Percentiles rank a stretch among this genome's conserved stretches.
phyloP scores from a whole-genome alignment of 441 rosid genomes.

The Adansonia gregorii region DNA sequence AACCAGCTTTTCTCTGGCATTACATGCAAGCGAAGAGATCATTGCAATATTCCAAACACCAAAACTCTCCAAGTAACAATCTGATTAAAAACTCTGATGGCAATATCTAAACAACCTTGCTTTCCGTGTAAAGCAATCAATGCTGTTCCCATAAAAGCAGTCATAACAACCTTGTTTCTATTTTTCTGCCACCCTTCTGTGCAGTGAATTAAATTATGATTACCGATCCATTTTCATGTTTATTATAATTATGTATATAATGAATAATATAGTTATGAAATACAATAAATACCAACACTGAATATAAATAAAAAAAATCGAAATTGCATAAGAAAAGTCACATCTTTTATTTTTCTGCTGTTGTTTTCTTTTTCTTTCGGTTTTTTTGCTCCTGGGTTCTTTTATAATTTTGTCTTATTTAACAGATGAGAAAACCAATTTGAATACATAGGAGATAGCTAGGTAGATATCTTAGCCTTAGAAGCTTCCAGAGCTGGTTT shows the following conservation, averaged over 20 bases:
- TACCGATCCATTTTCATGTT: no score
- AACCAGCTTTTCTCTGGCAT: conserved; percentile 52
- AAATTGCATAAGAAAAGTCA: no score
- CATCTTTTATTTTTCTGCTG: no score
- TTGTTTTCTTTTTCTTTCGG: no score
- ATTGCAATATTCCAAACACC: conserved; percentile 62
- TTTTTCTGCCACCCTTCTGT: conserved; percentile 63
- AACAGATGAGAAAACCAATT: neutral
- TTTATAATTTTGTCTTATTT: neutral
- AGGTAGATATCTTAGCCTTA: conserved; percentile 6
- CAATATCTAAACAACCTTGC: conserved; percentile 42
- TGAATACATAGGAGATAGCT: neutral
- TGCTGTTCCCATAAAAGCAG: conserved; percentile 50
- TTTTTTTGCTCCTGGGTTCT: neutral
- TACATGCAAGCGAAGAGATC: conserved; percentile 56
- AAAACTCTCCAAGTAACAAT: conserved; percentile 42
- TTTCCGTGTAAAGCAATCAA: conserved; percentile 70
- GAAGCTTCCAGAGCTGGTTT: conserved; percentile 30
- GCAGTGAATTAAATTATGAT: no score
- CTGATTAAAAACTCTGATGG: conserved; percentile 40
- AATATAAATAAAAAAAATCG: no score
- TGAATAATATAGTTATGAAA: no score
- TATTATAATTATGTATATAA: no score
- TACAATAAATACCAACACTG: no score
- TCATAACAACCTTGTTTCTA: conserved; percentile 35